Conservation (phyloP, 257 asterid species). For the Thymus mandschuricus region DNA sequence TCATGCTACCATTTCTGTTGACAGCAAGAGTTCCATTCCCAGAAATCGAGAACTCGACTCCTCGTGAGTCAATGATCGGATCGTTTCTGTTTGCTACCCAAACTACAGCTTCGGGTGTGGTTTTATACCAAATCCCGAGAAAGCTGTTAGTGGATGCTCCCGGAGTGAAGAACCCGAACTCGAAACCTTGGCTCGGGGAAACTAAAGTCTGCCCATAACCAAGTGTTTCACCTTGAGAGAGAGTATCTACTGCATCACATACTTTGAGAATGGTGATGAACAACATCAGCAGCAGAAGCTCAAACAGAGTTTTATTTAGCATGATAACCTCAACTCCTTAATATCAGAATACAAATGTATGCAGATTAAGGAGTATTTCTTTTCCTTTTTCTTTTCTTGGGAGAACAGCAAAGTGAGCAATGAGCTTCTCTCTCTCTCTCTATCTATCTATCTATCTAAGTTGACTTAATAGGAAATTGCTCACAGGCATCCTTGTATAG, state of each 20-base stretch:
- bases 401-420: neutral
- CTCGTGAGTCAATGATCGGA: neutral
- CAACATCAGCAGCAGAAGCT: neutral
- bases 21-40: neutral
- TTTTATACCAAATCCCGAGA: slow-evolving; percentile 3
- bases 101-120: neutral
- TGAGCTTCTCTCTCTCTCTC: neutral
- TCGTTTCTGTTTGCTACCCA: slow-evolving; percentile 26
- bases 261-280: neutral
- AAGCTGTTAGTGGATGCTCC: neutral
- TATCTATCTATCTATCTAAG: neutral
- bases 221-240: neutral
- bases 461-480: neutral
- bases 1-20: neutral
- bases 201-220: neutral
- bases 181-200: slow-evolving; percentile 8
- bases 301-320: neutral
- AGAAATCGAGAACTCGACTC: neutral
- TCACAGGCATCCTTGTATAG: neutral
- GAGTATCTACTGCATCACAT: slow-evolving; percentile 9
- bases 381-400: neutral
- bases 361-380: no score
- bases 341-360: neutral
- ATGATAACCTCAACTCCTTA: neutral
- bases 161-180: neutral